Evolutionary conservation across 2,329 filamentous ascomycete genomes (phyloP).

Genomic region (Exophiala sp.): DNA sequence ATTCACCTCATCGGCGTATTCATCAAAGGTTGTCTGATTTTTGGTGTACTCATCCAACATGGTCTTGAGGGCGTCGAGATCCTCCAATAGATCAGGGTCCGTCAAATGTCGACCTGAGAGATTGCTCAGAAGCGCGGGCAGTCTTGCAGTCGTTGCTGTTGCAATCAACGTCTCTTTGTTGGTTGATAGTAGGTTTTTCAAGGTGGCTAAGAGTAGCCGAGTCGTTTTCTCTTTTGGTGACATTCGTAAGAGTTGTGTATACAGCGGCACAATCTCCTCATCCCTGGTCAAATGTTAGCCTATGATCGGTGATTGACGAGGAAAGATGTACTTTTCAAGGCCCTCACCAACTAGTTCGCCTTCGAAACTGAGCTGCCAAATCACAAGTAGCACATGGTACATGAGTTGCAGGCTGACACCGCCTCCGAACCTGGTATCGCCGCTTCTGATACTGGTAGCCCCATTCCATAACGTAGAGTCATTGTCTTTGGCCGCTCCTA

Average conservation of each 20-base stretch:
- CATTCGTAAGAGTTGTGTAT: constrained; percentile 82
- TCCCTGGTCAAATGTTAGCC: constrained; percentile 53
- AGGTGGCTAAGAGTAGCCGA: constrained; percentile 77
- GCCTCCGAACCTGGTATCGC: constrained; percentile 59
- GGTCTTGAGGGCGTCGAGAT: constrained; percentile 46
- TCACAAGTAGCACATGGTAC: constrained; percentile 85
- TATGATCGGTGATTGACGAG: background rate
- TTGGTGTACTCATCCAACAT: constrained; percentile 81
- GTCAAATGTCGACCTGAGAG: constrained; percentile 49
- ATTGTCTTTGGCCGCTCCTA: constrained; percentile 64
- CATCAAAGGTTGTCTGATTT: constrained; percentile 61
- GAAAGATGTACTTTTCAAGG: constrained; percentile 67
- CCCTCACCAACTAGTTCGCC: constrained; percentile 64
- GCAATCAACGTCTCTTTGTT: constrained; percentile 67
- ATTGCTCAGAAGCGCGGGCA: constrained; percentile 59
- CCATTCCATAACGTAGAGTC: constrained; percentile 54
- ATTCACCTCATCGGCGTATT: constrained; percentile 73
- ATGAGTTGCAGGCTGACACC: constrained; percentile 87
- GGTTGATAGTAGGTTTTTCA: constrained; percentile 76
- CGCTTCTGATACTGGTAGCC: constrained; percentile 53
- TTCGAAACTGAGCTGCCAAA: constrained; percentile 97
- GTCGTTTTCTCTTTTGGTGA: constrained; percentile 99
- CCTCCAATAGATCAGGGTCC: constrained; percentile 46
- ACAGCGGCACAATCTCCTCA: constrained; percentile 84
- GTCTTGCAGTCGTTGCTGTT: constrained; percentile 75